phyloP scores from a whole-genome alignment of 2,329 filamentous ascomycete genomes.

The Hortaea sp. region DNA sequence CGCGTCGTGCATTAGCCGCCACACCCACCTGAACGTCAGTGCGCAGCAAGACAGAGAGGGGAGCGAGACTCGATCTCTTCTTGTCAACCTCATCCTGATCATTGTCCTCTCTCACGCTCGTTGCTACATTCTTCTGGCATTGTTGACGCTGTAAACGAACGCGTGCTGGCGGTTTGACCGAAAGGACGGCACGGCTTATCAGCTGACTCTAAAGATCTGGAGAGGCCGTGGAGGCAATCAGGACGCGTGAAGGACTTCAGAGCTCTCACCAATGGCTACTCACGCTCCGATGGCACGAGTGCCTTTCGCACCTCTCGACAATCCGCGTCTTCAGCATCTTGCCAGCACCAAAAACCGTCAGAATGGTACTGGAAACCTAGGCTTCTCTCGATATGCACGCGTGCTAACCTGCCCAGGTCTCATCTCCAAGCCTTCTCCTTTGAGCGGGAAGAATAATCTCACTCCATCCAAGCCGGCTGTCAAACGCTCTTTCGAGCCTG shows the following conservation, averaged over 20 bases:
- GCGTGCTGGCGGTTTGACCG: too few species aligned
- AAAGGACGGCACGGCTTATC: too few species aligned
- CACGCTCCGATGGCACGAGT: constrained; percentile 42
- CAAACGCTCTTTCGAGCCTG: constrained; percentile 38
- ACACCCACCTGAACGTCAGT: not conserved
- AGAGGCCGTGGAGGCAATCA: not conserved
- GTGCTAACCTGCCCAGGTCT: constrained; percentile 7
- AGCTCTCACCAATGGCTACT: constrained; percentile 15
- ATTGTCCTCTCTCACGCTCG: not conserved
- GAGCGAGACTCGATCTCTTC: not conserved
- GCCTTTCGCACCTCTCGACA: constrained; percentile 65
- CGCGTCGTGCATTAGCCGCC: constrained; percentile 1
- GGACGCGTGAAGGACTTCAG: not conserved
- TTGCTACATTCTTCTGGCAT: not conserved
- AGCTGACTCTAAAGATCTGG: too few species aligned
- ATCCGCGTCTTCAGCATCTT: constrained; percentile 58
- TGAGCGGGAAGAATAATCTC: not conserved
- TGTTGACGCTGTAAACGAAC: not conserved
- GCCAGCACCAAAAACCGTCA: constrained; percentile 71
- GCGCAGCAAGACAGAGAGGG: not conserved
- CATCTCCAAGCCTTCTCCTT: constrained; percentile 6
- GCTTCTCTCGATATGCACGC: constrained; percentile 1
- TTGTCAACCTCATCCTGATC: not conserved
- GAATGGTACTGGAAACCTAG: constrained; percentile 36
- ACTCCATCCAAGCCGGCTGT: constrained; percentile 14